Conservation (phyloP, 1,139 yeast species). For the Candida sojae region DNA sequence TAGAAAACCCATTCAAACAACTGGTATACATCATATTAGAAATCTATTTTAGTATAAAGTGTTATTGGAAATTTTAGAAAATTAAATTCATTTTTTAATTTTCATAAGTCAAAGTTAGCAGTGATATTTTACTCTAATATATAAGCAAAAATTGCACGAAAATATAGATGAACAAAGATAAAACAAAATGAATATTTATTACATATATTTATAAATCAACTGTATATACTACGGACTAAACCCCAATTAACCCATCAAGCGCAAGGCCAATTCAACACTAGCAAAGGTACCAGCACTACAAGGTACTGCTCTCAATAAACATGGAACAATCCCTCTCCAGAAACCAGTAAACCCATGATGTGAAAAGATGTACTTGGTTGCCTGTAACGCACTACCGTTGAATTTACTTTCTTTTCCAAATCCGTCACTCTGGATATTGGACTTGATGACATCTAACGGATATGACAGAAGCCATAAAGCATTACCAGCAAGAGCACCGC, state of each 20-base stretch:
- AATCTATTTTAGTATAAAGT: too few species aligned
- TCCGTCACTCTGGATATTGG: conserved; percentile 67
- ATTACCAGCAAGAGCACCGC: conserved; percentile 75
- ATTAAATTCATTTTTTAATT: too few species aligned
- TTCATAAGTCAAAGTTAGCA: too few species aligned
- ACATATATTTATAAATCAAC: neutral
- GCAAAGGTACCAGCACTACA: conserved; percentile 80
- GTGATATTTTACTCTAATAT: too few species aligned
- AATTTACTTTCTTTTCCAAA: conserved; percentile 51
- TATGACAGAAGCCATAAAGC: conserved; percentile 72
- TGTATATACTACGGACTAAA: neutral
- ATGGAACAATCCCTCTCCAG: conserved; percentile 74
- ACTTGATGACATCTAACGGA: conserved; percentile 71
- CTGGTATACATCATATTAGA: too few species aligned
- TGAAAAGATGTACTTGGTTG: conserved; percentile 46
- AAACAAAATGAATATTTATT: too few species aligned
- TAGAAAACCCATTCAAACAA: too few species aligned
- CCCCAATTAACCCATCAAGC: conserved; percentile 46
- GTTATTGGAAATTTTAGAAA: too few species aligned
- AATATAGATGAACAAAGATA: too few species aligned
- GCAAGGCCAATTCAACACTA: conserved; percentile 67
- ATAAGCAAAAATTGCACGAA: too few species aligned
- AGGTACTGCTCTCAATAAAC: conserved; percentile 69
- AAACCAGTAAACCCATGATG: conserved; percentile 58
- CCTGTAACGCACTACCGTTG: conserved; percentile 46